A percentile compares a stretch with the other conserved stretches of the same genome.
phyloP scores from a whole-genome alignment of 2,329 filamentous ascomycete species.

The Didymella segeticola region DNA sequence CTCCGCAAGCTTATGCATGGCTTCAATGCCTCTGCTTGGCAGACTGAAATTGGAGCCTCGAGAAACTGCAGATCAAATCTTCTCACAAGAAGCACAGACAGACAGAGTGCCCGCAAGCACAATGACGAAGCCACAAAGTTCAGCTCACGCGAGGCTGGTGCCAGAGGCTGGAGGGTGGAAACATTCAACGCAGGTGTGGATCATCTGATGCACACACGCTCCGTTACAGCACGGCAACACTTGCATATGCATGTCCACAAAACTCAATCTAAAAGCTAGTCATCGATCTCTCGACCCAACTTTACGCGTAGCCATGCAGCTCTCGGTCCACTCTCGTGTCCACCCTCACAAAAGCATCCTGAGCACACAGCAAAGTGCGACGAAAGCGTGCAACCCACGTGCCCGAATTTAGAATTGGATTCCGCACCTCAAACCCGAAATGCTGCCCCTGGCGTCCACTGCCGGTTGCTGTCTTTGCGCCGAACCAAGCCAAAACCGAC shows the following conservation, averaged over 20 bases:
- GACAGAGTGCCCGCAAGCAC: background rate
- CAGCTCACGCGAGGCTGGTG: conserved; percentile 1
- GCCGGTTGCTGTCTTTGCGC: background rate
- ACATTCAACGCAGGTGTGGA: conserved; percentile 6
- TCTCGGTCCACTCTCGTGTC: background rate
- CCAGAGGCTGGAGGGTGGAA: background rate
- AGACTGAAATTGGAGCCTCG: background rate
- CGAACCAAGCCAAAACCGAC: conserved; percentile 6
- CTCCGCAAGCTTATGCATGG: conserved; percentile 3
- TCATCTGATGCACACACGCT: no score
- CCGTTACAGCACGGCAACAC: background rate
- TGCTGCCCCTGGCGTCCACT: background rate
- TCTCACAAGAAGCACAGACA: background rate
- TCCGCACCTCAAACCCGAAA: conserved; percentile 10
- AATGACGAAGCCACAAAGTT: background rate
- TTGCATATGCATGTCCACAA: conserved; percentile 10
- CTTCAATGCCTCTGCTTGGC: background rate
- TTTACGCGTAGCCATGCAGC: conserved; percentile 6
- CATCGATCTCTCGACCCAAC: conserved; percentile 6
- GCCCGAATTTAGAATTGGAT: conserved; percentile 10
- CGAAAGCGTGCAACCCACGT: conserved; percentile 13
- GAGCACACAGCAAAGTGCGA: no score
- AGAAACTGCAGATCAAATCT: background rate
- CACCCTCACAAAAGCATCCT: background rate
- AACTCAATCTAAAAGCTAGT: conserved; percentile 9